phyloP scores from a whole-genome alignment of 192 early-diverging fungal genomes.

The Podila minutissima region DNA sequence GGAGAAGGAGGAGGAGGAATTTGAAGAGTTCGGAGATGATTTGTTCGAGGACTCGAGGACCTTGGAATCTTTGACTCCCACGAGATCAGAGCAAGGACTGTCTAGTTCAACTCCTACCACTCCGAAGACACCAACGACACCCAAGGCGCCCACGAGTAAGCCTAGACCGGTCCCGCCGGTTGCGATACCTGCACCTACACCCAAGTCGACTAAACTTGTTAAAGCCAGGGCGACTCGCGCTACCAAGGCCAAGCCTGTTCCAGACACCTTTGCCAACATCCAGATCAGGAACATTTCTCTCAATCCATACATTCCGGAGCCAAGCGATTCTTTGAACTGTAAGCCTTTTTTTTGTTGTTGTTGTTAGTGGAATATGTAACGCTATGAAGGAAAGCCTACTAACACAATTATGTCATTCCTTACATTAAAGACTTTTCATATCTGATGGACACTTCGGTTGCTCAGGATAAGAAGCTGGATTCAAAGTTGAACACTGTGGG shows the following conservation, averaged over 20 bases:
- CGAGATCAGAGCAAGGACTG: no score
- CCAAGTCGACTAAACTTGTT: background rate
- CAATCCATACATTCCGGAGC: conserved; percentile 18
- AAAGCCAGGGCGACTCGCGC: background rate
- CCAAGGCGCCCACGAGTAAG: background rate
- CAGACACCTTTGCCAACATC: conserved; percentile 1
- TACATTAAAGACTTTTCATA: conserved; percentile 17
- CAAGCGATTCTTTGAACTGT: conserved; percentile 6
- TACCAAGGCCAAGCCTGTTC: background rate
- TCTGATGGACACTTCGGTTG: conserved; percentile 27
- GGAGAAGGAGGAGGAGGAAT: no score
- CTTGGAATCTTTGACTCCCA: no score
- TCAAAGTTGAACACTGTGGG: conserved; percentile 24
- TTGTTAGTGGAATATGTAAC: background rate
- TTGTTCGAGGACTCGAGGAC: no score
- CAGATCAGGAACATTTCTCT: conserved; percentile 45
- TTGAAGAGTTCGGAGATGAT: no score
- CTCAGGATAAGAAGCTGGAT: conserved; percentile 22
- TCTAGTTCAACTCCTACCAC: no score
- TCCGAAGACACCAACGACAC: no score
- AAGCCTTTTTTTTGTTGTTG: background rate
- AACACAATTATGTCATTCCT: background rate
- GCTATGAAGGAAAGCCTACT: background rate
- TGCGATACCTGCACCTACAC: background rate
- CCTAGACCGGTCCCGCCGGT: background rate